A percentile compares a stretch with the other conserved stretches of the same genome.
Conservation (phyloP, 163 green algal species). For the Scenedesmus sp. region DNA sequence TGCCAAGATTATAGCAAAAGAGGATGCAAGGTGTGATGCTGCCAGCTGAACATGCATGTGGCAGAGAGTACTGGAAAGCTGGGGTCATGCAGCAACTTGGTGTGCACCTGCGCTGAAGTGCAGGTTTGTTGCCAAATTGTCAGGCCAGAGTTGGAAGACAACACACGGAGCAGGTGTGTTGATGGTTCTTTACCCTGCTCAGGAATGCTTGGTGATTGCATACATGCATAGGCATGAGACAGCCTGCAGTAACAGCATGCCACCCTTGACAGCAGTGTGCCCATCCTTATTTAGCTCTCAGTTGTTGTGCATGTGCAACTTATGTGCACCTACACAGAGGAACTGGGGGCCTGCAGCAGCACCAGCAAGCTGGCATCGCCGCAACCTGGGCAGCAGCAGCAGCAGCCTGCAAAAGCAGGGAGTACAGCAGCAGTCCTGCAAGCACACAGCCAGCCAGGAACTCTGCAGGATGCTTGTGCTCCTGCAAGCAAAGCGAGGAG, state of each 20-base stretch:
- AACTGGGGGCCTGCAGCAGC: neutral
- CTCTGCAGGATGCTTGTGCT: neutral
- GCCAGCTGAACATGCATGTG: neutral
- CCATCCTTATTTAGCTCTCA: too few relatives aligned
- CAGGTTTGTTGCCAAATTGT: constrained; percentile 35
- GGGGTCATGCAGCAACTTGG: neutral
- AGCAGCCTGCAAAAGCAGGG: neutral
- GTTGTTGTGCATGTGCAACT: neutral
- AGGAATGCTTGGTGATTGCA: neutral
- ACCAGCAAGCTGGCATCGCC: neutral
- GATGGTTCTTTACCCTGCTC: neutral
- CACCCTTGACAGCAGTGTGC: too few relatives aligned
- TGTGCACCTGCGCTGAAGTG: neutral
- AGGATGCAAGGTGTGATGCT: constrained; percentile 7
- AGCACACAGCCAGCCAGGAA: neutral
- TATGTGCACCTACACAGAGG: neutral
- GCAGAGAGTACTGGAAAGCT: too few relatives aligned
- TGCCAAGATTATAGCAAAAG: constrained; percentile 9
- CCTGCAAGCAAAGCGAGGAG: neutral
- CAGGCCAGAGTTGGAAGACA: constrained; percentile 11
- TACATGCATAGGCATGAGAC: neutral
- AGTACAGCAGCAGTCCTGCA: neutral
- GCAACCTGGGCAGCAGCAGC: constrained; percentile 5
- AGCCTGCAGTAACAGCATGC: neutral
- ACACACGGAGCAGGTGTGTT: neutral